Evolutionary conservation across 2,329 filamentous ascomycete genomes (phyloP).

Genomic region (Xylariaceae sp.): DNA sequence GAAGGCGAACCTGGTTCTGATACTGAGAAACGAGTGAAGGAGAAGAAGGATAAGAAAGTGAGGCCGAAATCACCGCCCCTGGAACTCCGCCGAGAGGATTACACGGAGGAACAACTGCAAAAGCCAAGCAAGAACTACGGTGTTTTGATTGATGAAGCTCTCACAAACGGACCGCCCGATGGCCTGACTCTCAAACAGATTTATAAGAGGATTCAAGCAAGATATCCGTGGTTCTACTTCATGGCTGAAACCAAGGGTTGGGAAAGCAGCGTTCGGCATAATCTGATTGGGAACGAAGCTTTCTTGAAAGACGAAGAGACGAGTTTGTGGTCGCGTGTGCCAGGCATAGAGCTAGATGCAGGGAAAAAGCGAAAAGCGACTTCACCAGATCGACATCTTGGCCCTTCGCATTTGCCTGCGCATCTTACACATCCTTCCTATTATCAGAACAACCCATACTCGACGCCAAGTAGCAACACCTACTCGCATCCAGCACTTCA

Average conservation of each 20-base stretch:
- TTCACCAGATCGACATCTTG: constrained; percentile 45
- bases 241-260: constrained; percentile 60
- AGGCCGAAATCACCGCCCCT: constrained; percentile 58
- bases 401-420: constrained; percentile 26
- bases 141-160: constrained; percentile 57
- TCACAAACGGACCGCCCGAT: constrained; percentile 50
- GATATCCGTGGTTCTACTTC: constrained; percentile 59
- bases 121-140: constrained; percentile 62
- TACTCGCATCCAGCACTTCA: constrained; percentile 23
- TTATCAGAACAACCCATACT: constrained; percentile 29
- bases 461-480: constrained; percentile 20
- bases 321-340: constrained; percentile 54
- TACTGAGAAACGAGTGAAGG: constrained; percentile 51
- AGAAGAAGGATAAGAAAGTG: constrained; percentile 58
- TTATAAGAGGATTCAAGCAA: constrained; percentile 57
- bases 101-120: constrained; percentile 54
- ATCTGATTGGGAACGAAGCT: constrained; percentile 58
- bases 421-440: constrained; percentile 28
- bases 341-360: constrained; percentile 55
- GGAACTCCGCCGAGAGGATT: constrained; percentile 51
- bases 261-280: constrained; percentile 63
- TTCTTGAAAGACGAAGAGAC: constrained; percentile 57
- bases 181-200: constrained; percentile 59
- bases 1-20: constrained; percentile 55
- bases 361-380: constrained; percentile 57